A percentile compares a stretch with the other conserved stretches of the same genome.
Conservation (phyloP, 116 monocot species). For the Cymodocea nodosa region DNA sequence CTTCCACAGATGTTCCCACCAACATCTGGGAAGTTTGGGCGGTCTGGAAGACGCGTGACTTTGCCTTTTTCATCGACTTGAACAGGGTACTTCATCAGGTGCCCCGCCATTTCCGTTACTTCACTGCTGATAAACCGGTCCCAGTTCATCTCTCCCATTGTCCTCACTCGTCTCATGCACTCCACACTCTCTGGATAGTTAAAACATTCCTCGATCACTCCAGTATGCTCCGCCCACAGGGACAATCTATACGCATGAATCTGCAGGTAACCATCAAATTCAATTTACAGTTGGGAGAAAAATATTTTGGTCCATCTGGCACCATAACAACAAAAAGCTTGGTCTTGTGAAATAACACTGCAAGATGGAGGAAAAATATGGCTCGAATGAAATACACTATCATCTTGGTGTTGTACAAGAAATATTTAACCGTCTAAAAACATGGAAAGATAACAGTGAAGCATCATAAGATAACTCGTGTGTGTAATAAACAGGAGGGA, state of each 20-base stretch:
- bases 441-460: no score
- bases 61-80: slow-evolving; percentile 45
- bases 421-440: no score
- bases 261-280: slow-evolving; percentile 16
- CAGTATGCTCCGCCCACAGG: slow-evolving; percentile 85
- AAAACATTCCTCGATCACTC: slow-evolving; percentile 48
- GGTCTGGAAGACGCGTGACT: slow-evolving; percentile 42
- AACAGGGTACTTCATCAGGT: slow-evolving; percentile 77
- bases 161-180: slow-evolving; percentile 43
- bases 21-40: slow-evolving; percentile 51
- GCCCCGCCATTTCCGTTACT: slow-evolving; percentile 56
- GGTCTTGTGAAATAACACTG: not conserved
- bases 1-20: slow-evolving; percentile 66
- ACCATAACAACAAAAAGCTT: not conserved
- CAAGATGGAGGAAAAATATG: no score
- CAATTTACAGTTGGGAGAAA: not conserved
- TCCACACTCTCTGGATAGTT: slow-evolving; percentile 52
- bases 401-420: no score
- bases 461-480: no score
- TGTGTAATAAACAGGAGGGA: no score
- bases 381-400: no score
- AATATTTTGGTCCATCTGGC: not conserved
- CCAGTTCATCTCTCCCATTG: slow-evolving; percentile 55
- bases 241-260: slow-evolving; percentile 87
- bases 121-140: slow-evolving; percentile 31